Evolutionary conservation across 768 basidiomycete genomes (phyloP).

Genomic region (Leccinellum albellum): DNA sequence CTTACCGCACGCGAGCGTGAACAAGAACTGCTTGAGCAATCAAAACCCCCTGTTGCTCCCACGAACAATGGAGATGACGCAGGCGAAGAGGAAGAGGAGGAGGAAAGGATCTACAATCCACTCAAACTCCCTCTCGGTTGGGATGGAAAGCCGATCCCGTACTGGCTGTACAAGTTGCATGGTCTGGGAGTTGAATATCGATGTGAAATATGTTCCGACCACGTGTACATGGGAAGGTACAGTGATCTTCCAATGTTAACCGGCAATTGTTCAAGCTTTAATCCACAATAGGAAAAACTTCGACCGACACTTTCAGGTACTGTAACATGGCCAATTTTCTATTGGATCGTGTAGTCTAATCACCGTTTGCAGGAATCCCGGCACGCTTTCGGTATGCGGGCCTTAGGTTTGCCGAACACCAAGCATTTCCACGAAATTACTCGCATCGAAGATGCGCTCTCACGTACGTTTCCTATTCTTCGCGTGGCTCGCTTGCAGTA

Average conservation of each 20-base stretch:
- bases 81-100: constrained; percentile 86
- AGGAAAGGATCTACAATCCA: constrained; percentile 97
- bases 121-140: constrained; percentile 94
- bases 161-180: constrained; percentile 97
- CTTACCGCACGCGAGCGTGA: constrained; percentile 97
- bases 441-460: constrained; percentile 91
- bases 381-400: constrained; percentile 98
- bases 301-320: constrained; percentile 89
- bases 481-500: background rate
- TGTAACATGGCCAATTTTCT: constrained; percentile 11
- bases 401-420: constrained; percentile 93
- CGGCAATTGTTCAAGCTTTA: constrained; percentile 13
- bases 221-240: constrained; percentile 93
- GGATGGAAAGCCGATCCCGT: constrained; percentile 99
- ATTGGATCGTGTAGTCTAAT: constrained; percentile 13
- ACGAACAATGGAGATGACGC: constrained; percentile 42
- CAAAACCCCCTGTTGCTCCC: constrained; percentile 46
- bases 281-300: constrained; percentile 76
- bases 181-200: constrained; percentile 97
- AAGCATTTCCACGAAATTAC: constrained; percentile 99
- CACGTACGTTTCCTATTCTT: constrained; percentile 54
- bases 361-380: constrained; percentile 67
- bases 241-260: constrained; percentile 17
- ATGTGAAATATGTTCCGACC: constrained; percentile 97
- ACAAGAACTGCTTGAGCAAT: constrained; percentile 80